A percentile compares a stretch with the other conserved stretches of the same genome.
These are phyloP conservation scores for Phaeolepiota aurea DNA, from an alignment of 768 basidiomycete genomes.

Conservation along the genomic window DNA sequence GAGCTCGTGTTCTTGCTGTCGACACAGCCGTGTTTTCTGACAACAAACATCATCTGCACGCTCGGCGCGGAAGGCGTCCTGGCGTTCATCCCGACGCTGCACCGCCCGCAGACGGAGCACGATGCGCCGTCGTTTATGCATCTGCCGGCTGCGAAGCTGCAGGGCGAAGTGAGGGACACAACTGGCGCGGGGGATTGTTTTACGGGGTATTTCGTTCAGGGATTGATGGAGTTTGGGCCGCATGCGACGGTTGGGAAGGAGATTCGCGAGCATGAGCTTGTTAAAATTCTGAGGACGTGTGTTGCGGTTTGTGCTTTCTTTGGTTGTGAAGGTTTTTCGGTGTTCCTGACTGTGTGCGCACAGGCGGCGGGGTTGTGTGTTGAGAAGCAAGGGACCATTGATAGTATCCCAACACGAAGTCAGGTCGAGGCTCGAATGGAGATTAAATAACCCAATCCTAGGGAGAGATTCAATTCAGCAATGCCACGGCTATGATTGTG, in stretches of 20 bases:
- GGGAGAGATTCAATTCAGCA: too few species aligned
- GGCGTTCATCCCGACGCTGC: conserved; percentile 25
- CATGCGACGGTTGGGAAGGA: conserved; percentile 15
- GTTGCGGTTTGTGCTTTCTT: conserved; percentile 28
- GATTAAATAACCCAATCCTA: not conserved
- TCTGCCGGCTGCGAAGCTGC: conserved; percentile 38
- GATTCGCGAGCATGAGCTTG: conserved; percentile 22
- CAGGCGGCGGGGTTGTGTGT: conserved; percentile 59
- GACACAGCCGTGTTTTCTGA: conserved; percentile 15
- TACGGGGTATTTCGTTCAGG: conserved; percentile 50
- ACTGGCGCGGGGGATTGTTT: conserved; percentile 64
- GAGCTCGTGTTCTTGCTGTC: conserved; percentile 14
- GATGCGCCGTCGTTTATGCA: conserved; percentile 19
- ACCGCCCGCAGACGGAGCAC: conserved; percentile 10
- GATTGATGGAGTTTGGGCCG: conserved; percentile 36
- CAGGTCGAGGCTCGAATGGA: conserved; percentile 29
- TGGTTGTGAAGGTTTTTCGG: not conserved
- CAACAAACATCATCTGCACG: conserved; percentile 47
- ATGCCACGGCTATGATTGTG: too few species aligned
- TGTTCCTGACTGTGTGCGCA: conserved; percentile 1
- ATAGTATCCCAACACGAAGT: conserved; percentile 38
- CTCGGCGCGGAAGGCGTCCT: conserved; percentile 45
- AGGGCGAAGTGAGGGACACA: conserved; percentile 36
- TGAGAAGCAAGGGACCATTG: conserved; percentile 47
- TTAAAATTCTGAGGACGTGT: conserved; percentile 25